Percentiles rank a stretch among this genome's conserved stretches.
Evolutionary conservation across 257 asterid species (phyloP).

Genomic region (Vinca minor): DNA sequence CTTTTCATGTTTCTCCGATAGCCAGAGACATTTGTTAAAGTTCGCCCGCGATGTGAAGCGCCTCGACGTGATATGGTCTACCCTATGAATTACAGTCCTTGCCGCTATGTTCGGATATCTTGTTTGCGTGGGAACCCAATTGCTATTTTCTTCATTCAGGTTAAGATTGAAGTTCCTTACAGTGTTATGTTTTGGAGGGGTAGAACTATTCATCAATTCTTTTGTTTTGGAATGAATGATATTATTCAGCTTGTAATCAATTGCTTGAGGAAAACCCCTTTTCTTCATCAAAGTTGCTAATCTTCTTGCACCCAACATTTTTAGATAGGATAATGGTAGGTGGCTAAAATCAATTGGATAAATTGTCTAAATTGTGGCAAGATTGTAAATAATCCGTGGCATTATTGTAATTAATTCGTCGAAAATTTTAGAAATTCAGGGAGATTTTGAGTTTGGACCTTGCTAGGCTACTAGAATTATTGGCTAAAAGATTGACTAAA

Average conservation of each 20-base stretch:
- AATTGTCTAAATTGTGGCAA: too few species aligned
- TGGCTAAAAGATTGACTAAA: too few species aligned
- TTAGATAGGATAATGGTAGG: too few species aligned
- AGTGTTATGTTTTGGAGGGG: slow-evolving; percentile 16
- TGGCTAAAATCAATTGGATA: too few species aligned
- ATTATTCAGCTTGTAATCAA: neutral
- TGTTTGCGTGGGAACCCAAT: slow-evolving; percentile 97
- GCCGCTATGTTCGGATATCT: slow-evolving; percentile 88
- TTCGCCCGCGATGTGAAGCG: slow-evolving; percentile 95
- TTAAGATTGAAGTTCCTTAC: slow-evolving; percentile 19
- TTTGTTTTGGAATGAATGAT: neutral
- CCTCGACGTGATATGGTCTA: slow-evolving; percentile 94
- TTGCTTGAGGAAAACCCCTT: neutral
- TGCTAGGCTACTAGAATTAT: too few species aligned
- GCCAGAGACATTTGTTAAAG: slow-evolving; percentile 93
- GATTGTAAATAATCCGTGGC: too few species aligned
- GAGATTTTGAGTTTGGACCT: too few species aligned
- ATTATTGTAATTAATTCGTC: too few species aligned
- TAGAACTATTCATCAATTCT: slow-evolving; percentile 7
- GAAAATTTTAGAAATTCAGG: too few species aligned
- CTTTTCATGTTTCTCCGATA: slow-evolving; percentile 31
- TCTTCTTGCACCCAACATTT: neutral
- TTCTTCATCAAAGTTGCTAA: neutral
- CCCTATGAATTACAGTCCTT: slow-evolving; percentile 79
- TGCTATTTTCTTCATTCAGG: slow-evolving; percentile 94